phyloP scores from a whole-genome alignment of 768 basidiomycete genomes.

The Tricholoma matsutake region DNA sequence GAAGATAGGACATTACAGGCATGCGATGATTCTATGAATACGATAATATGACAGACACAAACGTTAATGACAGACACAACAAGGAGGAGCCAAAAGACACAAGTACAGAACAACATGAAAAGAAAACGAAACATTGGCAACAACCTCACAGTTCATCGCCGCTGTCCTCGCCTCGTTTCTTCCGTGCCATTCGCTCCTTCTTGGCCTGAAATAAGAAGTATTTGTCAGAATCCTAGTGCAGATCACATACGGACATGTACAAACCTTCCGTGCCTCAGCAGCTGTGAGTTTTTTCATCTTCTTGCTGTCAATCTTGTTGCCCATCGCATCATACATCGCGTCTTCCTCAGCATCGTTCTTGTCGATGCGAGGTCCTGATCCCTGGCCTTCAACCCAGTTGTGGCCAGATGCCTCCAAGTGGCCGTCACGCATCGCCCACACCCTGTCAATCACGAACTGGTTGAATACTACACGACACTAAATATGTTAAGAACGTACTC shows the following conservation, averaged over 20 bases:
- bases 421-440: slow-evolving; percentile 99
- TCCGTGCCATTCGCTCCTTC: slow-evolving; percentile 94
- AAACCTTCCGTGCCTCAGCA: slow-evolving; percentile 75
- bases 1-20: background rate
- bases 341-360: slow-evolving; percentile 91
- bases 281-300: slow-evolving; percentile 87
- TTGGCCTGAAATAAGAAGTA: slow-evolving; percentile 43
- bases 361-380: slow-evolving; percentile 92
- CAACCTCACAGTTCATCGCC: slow-evolving; percentile 58
- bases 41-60: slow-evolving; percentile 3
- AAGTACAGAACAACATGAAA: slow-evolving; percentile 2
- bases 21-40: background rate
- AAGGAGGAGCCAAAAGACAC: background rate
- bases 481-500: slow-evolving; percentile 44
- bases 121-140: slow-evolving; percentile 6
- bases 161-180: slow-evolving; percentile 83
- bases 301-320: slow-evolving; percentile 88
- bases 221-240: slow-evolving; percentile 9
- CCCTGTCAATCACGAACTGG: slow-evolving; percentile 34
- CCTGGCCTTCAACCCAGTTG: slow-evolving; percentile 99
- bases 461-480: background rate
- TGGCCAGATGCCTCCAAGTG: slow-evolving; percentile 94
- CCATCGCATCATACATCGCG: slow-evolving; percentile 93
- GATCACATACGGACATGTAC: slow-evolving; percentile 9
- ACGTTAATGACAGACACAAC: slow-evolving; percentile 3